Conservation (phyloP, 441 rosid species). For the Capsella rubella region DNA sequence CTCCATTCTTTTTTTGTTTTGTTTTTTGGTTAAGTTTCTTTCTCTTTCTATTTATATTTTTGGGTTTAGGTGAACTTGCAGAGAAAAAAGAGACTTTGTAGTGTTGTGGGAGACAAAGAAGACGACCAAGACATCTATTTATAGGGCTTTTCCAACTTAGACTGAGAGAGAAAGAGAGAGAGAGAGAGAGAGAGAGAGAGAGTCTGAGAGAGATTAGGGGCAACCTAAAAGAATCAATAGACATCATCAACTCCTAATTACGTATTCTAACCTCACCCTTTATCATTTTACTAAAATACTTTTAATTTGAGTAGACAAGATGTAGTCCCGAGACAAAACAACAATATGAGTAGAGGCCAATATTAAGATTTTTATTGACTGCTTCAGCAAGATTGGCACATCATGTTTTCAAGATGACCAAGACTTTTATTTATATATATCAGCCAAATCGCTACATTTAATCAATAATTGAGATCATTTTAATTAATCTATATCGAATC, state of each 20-base stretch:
- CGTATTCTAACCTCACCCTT: not conserved
- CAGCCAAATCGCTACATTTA: not conserved
- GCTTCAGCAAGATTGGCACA: not conserved
- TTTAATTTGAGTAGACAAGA: no score
- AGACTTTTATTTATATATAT: not conserved
- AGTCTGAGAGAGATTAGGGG: conserved; percentile 11
- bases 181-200: not conserved
- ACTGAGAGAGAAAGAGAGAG: not conserved
- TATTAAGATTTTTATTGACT: not conserved
- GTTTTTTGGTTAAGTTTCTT: conserved; percentile 10
- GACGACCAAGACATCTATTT: conserved; percentile 36
- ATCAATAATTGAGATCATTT: not conserved
- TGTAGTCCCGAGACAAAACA: no score
- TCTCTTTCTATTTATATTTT: conserved; percentile 5
- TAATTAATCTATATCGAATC: not conserved
- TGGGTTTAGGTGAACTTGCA: conserved; percentile 22
- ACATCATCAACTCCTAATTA: conserved; percentile 15
- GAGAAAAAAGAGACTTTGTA: conserved; percentile 10
- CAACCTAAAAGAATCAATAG: conserved; percentile 20
- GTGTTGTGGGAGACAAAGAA: conserved; percentile 33
- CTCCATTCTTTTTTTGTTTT: conserved; percentile 42
- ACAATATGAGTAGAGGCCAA: not conserved
- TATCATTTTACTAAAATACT: no score
- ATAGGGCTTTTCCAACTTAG: conserved; percentile 35
- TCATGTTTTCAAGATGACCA: conserved; percentile 8